Base-by-base conservation (phyloP, 352 stramenopile species). In the Phytophthora sansomeana region DNA sequence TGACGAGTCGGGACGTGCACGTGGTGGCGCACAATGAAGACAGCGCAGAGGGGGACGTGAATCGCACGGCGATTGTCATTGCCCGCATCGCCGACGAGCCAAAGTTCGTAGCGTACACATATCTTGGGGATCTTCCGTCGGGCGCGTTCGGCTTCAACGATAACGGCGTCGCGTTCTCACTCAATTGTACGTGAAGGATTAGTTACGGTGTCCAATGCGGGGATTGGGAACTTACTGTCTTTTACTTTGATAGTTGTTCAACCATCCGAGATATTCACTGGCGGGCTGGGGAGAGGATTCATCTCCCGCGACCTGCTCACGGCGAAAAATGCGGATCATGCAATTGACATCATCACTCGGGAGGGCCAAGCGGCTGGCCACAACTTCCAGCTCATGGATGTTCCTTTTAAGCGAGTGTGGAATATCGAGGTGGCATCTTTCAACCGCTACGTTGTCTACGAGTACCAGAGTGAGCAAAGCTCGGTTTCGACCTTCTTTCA, bases 351-450 rank as follows among this genome's bases (percentile, higher is more conserved):
- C 53, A 85, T 89, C 61, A 87, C 75, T 1, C 69, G 75, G 13
- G 54, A 63, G 2, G 58, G 74, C 32, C 82, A 93, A 66, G 81
- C 81, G 30, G 73, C 82, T 11, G 85, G 82, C 16, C 85, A 93
- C 61, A 93, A 91, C 67, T 90, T 89, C 60, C 85, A 93, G 76
- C 69, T 93, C 51, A 90, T 93, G 85, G 79, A 93, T 46, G 47
- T 90, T 10, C 13, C 33, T 30, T 54, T 42, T 17, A 56, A 54
- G 6, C 70, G 80, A 11, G 74, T 91, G 29, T 89, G 77, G 75
- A 93, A 93, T 55, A 72, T 93, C 19, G 85, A 93, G 55, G 81
- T 80, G 6, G 85, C 85, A 11, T 87, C 85, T 2, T 82, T 87
- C 21, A 74, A 88, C 51, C 85, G 83, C 30, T 59, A 83, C 24